Base-by-base conservation (phyloP, 2,329 filamentous ascomycete species). In the Bertia moriformis region DNA sequence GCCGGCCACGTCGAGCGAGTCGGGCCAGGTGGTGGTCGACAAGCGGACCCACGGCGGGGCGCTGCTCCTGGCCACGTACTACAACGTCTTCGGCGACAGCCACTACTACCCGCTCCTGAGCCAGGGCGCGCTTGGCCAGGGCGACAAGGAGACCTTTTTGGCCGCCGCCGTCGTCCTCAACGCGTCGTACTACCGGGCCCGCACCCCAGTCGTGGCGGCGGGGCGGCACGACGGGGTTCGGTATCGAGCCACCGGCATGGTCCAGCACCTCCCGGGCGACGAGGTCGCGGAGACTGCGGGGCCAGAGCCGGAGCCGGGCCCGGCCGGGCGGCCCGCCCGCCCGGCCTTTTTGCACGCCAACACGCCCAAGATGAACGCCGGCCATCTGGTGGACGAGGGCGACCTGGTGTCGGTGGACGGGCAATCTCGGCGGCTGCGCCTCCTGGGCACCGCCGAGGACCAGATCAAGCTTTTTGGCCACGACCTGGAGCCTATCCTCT, bases 101-200 rank as follows among this genome's bases (percentile, higher is more conserved):
- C 55, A 57, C 39, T 69, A 63, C 45, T 68, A 66, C 42, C 55
- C 57, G 0, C 48, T 69, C 0, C 52, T 66, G 4, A 60, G 57
- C 3, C 64, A 67, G 47, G 64, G 64, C 22, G 63, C 58, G 4
- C 52, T 59, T 0, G 66, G 65, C 12, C 56, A 67, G 48, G 66
- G 66, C 14, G 65, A 69, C 49, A 69, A 69, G 46, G 65, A 69
- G 45, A 67, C 64, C 0, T 68, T 69, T 44, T 47, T 64, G 13
- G 54, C 60, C 4, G 65, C 64, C 4, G 62, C 66, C 5, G 44
- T 57, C 2, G 60, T 53, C 12, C 48, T 64, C 2, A 47, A 51
- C 4, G 51, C 58, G 4, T 46, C 57, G 2, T 65, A 58, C 45
- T 63, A 66, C 44, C 52, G 58, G 22, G 63, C 67, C 36, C 52